Conservation (phyloP, 2,329 filamentous ascomycete genomes). For the Sporothrix sp. region DNA sequence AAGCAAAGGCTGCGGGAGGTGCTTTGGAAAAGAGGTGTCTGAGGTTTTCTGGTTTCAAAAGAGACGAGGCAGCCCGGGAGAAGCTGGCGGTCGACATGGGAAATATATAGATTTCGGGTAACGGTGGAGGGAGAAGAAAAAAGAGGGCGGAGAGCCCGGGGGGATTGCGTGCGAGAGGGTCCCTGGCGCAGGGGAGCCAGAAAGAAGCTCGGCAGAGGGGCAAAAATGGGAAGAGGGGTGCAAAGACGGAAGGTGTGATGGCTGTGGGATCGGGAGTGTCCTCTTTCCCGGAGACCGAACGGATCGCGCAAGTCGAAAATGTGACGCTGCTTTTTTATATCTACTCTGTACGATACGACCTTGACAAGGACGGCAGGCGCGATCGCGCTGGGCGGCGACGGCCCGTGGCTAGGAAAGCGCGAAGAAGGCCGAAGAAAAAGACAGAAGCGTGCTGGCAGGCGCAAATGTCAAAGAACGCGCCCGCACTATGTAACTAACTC, state of each 20-base stretch:
- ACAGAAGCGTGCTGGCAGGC: neutral
- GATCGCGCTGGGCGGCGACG: too few species aligned
- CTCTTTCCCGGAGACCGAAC: neutral
- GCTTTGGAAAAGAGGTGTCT: conserved; percentile 4
- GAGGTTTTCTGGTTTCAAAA: conserved; percentile 2
- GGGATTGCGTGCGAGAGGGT: neutral
- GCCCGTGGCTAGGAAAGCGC: neutral
- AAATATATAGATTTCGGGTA: conserved; percentile 1
- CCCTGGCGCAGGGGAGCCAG: neutral
- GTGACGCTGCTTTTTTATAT: neutral
- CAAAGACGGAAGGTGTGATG: neutral
- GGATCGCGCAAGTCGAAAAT: neutral
- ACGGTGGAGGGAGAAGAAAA: neutral
- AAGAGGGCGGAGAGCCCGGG: neutral
- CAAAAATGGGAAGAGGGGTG: neutral
- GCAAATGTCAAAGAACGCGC: too few species aligned
- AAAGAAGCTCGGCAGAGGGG: neutral
- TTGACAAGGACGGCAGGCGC: too few species aligned
- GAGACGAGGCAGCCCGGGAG: neutral
- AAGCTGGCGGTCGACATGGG: conserved; percentile 5
- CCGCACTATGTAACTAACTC: too few species aligned
- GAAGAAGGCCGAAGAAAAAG: neutral
- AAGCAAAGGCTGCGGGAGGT: neutral
- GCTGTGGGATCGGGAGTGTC: neutral
- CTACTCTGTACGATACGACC: neutral